A percentile compares a stretch with the other conserved stretches of the same genome.
phyloP scores from a whole-genome alignment of 768 basidiomycete genomes.

The Leccinum ochraceum region DNA sequence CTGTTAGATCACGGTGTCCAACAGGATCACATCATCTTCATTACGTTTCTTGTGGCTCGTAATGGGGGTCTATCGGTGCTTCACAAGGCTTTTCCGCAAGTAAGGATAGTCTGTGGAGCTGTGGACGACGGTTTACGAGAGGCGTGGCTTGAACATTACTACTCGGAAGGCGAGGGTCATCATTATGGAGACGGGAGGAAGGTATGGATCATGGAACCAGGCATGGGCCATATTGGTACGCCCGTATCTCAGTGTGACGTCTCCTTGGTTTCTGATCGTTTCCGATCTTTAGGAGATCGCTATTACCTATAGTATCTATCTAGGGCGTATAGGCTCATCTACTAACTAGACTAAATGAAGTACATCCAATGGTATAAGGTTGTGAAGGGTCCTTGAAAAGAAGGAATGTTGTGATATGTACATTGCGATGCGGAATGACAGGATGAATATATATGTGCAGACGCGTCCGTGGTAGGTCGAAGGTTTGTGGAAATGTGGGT shows the following conservation, averaged over 20 bases:
- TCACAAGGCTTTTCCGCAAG: constrained; percentile 77
- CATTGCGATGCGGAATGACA: constrained; percentile 14
- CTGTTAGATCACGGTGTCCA: constrained; percentile 90
- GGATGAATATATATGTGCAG: constrained; percentile 4
- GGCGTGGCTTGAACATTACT: constrained; percentile 63
- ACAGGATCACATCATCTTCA: constrained; percentile 84
- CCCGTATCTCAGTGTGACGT: background rate
- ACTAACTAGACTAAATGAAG: background rate
- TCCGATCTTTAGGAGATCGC: constrained; percentile 36
- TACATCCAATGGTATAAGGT: constrained; percentile 4
- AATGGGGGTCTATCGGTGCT: constrained; percentile 77
- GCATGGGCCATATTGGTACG: constrained; percentile 86
- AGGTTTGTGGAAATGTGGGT: background rate
- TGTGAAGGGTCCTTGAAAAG: constrained; percentile 12
- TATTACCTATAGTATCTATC: constrained; percentile 36
- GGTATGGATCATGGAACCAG: constrained; percentile 84
- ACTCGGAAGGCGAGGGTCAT: constrained; percentile 44
- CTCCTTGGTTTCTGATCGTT: background rate
- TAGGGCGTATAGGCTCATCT: constrained; percentile 6
- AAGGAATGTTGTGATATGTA: constrained; percentile 16
- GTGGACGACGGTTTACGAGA: constrained; percentile 80
- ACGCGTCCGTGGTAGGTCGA: constrained; percentile 9
- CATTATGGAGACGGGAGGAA: constrained; percentile 55
- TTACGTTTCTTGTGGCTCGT: constrained; percentile 86
- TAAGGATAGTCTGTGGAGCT: constrained; percentile 83